Evolutionary conservation across 1,139 yeast genomes (phyloP), one percentile per base, ranked within the genome.

Genomic region (Geotrichum restrictum): DNA sequence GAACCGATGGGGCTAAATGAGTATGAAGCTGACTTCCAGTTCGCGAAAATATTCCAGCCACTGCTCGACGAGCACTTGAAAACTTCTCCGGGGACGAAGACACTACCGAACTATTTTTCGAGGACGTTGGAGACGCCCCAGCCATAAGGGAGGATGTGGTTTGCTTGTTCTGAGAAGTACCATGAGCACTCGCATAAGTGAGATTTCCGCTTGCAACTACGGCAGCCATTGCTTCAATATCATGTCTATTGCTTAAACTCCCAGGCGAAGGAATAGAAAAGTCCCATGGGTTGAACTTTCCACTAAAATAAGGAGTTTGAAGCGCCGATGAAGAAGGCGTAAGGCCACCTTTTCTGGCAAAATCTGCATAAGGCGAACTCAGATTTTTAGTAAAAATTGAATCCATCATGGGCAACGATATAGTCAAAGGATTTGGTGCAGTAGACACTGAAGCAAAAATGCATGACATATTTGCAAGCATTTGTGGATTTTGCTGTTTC

Each of bases 391-490:
- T 19, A 24, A 45, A 34, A 16, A 45, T 14, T 2, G 24, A 32
- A 14, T 46, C 49, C 39, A 39, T 32, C 13, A 21, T 18, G 13
- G 49, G 49, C 11, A 46, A 19, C 22, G 42, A 13, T 13, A 46
- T 46, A 5, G 39, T 46, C 2, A 46, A 32, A 29, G 49, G 45
- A 14, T 46, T 40, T 13, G 49, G 44, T 5, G 38, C 44, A 3
- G 29, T 39, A 3, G 46, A 40, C 13, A 39, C 52, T n/a, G 52
- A 32, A 54, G 62, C 64, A 54, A 75, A 60, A 2, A 88, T 77
- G 69, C 96, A 88, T 1, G 94, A 81, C 64, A 89, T 70, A 87
- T 87, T 85, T 0, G 96, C 96, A 19, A 93, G 73, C 96, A 91
- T 88, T 66, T 91, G 98, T 21, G 88, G 71, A 62, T 91, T 85